Percentiles rank a stretch among this genome's conserved stretches.
phyloP scores from a whole-genome alignment of 306 rosid species.

The Begonia peltatifolia region DNA sequence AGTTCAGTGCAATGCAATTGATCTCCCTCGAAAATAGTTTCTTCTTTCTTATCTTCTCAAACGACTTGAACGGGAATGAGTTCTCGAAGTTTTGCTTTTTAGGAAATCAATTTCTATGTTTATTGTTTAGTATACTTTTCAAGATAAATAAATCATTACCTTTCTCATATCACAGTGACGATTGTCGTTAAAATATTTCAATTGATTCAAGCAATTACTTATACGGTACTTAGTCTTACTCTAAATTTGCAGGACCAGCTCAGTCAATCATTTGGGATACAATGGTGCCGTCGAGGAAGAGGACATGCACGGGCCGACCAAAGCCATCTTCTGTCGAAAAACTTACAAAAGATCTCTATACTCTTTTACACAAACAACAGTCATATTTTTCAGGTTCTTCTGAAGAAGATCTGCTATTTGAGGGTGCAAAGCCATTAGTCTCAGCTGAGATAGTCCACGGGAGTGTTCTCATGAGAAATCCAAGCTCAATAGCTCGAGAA shows the following conservation, averaged over 20 bases:
- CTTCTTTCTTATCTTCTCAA: no score
- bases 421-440: constrained; percentile 78
- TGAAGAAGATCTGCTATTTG: constrained; percentile 82
- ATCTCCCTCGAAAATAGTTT: no score
- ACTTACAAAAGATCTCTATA: constrained; percentile 83
- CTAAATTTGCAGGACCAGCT: constrained; percentile 48
- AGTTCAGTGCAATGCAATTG: no score
- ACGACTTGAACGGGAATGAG: no score
- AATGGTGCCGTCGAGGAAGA: constrained; percentile 78
- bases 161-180: no score
- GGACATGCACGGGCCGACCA: constrained; percentile 74
- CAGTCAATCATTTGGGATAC: constrained; percentile 93
- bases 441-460: constrained; percentile 99
- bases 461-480: constrained; percentile 91
- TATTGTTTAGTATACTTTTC: no score
- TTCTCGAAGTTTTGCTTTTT: no score
- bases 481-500: constrained; percentile 67
- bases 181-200: no score
- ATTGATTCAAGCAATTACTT: no score
- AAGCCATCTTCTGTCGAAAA: constrained; percentile 86
- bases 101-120: no score
- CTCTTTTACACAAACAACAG: constrained; percentile 87
- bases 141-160: no score
- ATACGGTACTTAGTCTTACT: no score
- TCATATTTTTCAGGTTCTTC: constrained; percentile 83